Base-by-base conservation (phyloP, 1,139 yeast species). In the Candida sp. region DNA sequence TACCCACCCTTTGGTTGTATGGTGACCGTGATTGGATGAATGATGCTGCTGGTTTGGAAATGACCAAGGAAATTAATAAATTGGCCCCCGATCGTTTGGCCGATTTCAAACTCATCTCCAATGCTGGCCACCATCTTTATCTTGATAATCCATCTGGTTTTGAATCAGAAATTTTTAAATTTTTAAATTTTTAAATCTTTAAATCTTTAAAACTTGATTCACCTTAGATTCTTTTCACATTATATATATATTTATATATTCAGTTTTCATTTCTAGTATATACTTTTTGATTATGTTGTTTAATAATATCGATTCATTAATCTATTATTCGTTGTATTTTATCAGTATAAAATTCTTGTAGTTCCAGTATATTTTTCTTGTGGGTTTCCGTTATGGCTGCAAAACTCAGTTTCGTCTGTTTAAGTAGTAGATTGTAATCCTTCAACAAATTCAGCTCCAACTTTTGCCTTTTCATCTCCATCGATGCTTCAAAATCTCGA, bases 71-170 rank as follows among this genome's bases (percentile, higher is more conserved):
- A 45, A 71, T 72, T 41, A 73, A 73, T 46, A 45, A 55, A n/a
- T 53, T 70, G 41, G 54, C 74, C 0, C 44, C 47, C 11, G 47
- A 49, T 5, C 46, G 51, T 12, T 51, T 66, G 41, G 70, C 75
- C 2, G 39, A 50, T 5, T 81, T 76, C 46, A 64, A 62, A 12
- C 66, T 79, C 7, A 66, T 87, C 1, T 58, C 70, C 2, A 66
- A 77, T 41, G 81, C 91, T 1, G 93, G 96, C 0, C 96, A 88
- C 58, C 93, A 88, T 61, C 61, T 88, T 44, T 87, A 87, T 54
- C 64, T 88, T 47, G 96, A 88, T 59, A 87, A 88, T 50, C 83
- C 85, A 5, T 53, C 51, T 5, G 58, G 49, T 11, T 63, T 64
- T 43, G 63, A 66, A 19, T 49, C 54, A 9, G 63, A 67, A 36